Evolutionary conservation across 2,329 filamentous ascomycete species (phyloP).

Genomic region (Lecanicillium sp.): DNA sequence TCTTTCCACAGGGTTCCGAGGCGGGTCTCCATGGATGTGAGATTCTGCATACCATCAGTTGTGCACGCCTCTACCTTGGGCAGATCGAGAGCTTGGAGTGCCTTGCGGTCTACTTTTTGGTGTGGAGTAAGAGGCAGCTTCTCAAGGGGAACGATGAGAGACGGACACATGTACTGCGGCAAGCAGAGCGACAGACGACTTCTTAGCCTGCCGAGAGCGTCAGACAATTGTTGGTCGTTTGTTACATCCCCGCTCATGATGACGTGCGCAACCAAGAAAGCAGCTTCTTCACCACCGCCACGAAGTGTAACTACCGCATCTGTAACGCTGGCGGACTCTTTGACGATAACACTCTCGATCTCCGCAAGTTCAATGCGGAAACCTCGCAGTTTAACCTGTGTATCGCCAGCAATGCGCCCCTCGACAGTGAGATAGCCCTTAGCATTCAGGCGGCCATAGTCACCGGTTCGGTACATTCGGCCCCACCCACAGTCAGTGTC

Average conservation of each 20-base stretch:
- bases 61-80: slow-evolving; percentile 7
- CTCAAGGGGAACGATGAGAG: slow-evolving; percentile 17
- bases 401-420: slow-evolving; percentile 29
- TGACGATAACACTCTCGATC: slow-evolving; percentile 12
- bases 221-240: too few relatives aligned
- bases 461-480: slow-evolving; percentile 28
- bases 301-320: slow-evolving; percentile 13
- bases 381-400: slow-evolving; percentile 35
- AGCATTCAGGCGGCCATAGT: slow-evolving; percentile 20
- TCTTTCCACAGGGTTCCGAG: too few relatives aligned
- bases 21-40: too few relatives aligned
- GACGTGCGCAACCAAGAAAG: slow-evolving; percentile 18
- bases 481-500: neutral
- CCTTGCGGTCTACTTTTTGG: slow-evolving; percentile 18
- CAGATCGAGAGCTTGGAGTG: slow-evolving; percentile 16
- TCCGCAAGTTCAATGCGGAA: slow-evolving; percentile 37
- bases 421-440: slow-evolving; percentile 25
- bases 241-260: slow-evolving; percentile 11
- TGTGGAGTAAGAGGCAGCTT: slow-evolving; percentile 20
- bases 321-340: too few relatives aligned
- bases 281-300: neutral
- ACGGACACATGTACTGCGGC: slow-evolving; percentile 28
- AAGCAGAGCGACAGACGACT: slow-evolving; percentile 15
- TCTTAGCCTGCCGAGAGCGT: too few relatives aligned
- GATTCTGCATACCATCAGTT: too few relatives aligned